phyloP scores from a whole-genome alignment of 1,284 basidiomycete species.

The Irpex lacteus region DNA sequence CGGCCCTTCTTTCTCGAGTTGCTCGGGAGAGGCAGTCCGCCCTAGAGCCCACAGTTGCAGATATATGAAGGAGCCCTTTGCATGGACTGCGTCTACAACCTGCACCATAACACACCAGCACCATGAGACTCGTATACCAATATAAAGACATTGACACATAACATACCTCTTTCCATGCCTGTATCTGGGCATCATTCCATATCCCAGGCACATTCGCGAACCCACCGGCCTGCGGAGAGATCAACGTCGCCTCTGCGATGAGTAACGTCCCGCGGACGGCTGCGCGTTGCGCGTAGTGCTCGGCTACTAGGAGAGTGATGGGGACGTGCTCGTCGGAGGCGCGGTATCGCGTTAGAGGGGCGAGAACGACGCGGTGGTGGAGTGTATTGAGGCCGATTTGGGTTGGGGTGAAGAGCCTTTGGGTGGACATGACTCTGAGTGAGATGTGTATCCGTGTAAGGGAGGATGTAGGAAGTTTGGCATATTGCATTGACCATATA shows the following conservation, averaged over 20 bases:
- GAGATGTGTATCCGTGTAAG: no score
- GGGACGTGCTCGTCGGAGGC: slow-evolving; percentile 22
- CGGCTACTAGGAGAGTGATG: slow-evolving; percentile 21
- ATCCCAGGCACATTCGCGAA: slow-evolving; percentile 36
- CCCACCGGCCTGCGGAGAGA: slow-evolving; percentile 36
- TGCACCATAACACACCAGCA: slow-evolving; percentile 2
- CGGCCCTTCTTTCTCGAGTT: slow-evolving; percentile 28
- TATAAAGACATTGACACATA: not conserved
- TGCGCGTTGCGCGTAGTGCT: slow-evolving; percentile 42
- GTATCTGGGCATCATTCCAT: slow-evolving; percentile 39
- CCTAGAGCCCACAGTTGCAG: slow-evolving; percentile 47
- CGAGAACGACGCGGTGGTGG: slow-evolving; percentile 40
- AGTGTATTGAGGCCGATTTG: slow-evolving; percentile 35
- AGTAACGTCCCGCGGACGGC: slow-evolving; percentile 39
- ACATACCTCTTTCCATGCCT: slow-evolving; percentile 40
- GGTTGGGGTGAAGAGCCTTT: slow-evolving; percentile 38
- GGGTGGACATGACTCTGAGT: not conserved
- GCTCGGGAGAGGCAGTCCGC: slow-evolving; percentile 30
- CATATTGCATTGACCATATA: no score
- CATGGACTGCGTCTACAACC: slow-evolving; percentile 29
- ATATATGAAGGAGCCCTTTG: slow-evolving; percentile 38
- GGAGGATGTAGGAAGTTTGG: no score
- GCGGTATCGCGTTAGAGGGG: slow-evolving; percentile 38
- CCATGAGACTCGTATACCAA: not conserved
- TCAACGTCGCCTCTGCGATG: slow-evolving; percentile 44